These are phyloP conservation scores for Globisporangium parvum DNA, from an alignment of 352 stramenopile genomes.

Conservation along the genomic window DNA sequence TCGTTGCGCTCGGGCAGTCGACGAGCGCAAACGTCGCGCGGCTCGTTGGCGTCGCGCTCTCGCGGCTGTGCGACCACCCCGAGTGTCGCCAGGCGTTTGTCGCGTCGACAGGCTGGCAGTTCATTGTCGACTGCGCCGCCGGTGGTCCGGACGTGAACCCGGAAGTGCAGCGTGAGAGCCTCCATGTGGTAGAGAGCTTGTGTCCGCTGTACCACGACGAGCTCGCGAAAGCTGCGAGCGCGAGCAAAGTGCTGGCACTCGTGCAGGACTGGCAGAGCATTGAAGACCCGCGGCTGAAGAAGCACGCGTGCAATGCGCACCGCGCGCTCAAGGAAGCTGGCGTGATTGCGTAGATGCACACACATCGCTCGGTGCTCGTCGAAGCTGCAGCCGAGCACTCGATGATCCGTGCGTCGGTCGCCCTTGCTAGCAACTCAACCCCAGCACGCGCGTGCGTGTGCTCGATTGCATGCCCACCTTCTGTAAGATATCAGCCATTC, in stretches of 20 bases:
- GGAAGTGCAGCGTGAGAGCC: conserved; percentile 79
- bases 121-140: conserved; percentile 72
- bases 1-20: conserved; percentile 63
- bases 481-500: too few species aligned
- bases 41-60: conserved; percentile 67
- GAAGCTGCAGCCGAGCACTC: too few species aligned
- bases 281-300: conserved; percentile 78
- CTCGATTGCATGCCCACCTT: too few species aligned
- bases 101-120: conserved; percentile 75
- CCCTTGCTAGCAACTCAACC: too few species aligned
- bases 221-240: conserved; percentile 56
- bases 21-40: conserved; percentile 47
- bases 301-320: conserved; percentile 79
- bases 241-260: conserved; percentile 50
- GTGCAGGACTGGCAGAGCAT: conserved; percentile 80
- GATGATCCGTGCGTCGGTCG: too few species aligned
- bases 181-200: conserved; percentile 83
- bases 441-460: too few species aligned
- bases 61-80: conserved; percentile 76
- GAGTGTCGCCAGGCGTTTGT: conserved; percentile 81
- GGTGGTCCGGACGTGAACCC: conserved; percentile 51
- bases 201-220: conserved; percentile 80
- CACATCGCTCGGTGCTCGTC: too few species aligned
- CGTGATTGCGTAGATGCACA: conserved; percentile 49
- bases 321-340: conserved; percentile 70